phyloP scores from a whole-genome alignment of 2,329 filamentous ascomycete genomes.

The Aurifilum marmelostoma region DNA sequence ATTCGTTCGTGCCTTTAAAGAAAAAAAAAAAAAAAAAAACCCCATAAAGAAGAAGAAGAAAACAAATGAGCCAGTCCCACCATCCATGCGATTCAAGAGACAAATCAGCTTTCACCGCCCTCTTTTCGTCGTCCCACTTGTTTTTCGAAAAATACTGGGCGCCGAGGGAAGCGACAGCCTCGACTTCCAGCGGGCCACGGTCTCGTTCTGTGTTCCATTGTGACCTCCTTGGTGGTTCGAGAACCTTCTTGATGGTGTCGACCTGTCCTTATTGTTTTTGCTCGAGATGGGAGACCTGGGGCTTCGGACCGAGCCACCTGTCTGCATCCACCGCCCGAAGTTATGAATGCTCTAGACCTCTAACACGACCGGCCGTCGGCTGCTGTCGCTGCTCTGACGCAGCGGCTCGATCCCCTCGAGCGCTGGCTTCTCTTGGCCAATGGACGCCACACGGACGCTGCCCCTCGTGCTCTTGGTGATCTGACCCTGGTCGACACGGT shows the following conservation, averaged over 20 bases:
- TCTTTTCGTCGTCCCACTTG: not conserved
- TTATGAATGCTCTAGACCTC: constrained; percentile 29
- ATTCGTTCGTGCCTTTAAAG: constrained; percentile 5
- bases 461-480: constrained; percentile 68
- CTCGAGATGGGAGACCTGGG: not conserved
- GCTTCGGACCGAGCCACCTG: constrained; percentile 4
- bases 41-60: not conserved
- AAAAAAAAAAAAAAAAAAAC: constrained; percentile 1
- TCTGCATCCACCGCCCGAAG: constrained; percentile 21
- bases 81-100: not conserved
- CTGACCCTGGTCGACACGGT: constrained; percentile 77
- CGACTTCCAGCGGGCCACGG: not conserved
- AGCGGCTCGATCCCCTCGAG: constrained; percentile 42
- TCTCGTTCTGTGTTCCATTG: not conserved
- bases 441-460: constrained; percentile 61
- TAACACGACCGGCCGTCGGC: constrained; percentile 21
- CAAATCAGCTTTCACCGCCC: not conserved
- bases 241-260: not conserved
- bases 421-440: constrained; percentile 44
- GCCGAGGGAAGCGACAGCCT: constrained; percentile 8
- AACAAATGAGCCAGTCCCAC: not conserved
- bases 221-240: not conserved
- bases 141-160: constrained; percentile 5
- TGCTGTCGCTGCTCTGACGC: constrained; percentile 37
- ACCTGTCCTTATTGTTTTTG: not conserved